Evolutionary conservation across 306 rosid genomes (phyloP), one percentile per base, ranked within the genome.

Genomic region (Amphicarpaea edgeworthii): DNA sequence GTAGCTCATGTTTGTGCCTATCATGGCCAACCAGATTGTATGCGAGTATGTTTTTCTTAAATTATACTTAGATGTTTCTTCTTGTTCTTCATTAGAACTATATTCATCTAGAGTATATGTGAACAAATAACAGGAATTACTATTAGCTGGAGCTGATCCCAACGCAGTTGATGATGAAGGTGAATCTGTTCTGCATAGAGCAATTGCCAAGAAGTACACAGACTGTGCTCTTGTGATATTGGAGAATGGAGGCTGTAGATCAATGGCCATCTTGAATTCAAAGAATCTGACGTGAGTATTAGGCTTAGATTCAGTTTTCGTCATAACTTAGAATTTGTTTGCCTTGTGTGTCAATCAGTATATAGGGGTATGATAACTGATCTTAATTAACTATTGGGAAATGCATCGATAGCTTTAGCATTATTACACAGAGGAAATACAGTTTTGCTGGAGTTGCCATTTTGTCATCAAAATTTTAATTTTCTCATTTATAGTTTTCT

Each of bases 21-120:
- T 80, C 99, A 95, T 75, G 99, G 99, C 37, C 99, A 95, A 78
- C 99, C 99, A 32, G 97, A 95, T 89, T 95, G 99, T 83, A 95
- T 95, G 99, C 93, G 85, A 61, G 99, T 95, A 89, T 73, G 99
- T 87, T 68, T 79, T 69, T 80, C 34, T 17, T 85, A 80, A 57
- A 75, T 61, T 65, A 54, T 57, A 45, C 60, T 58, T 66, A 23
- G 70, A 84, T 21, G 61, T 47, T 77, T 80, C 53, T 72, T 75
- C 43, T 58, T 51, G 63, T 80, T 80, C 37, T 80, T 80, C 41
- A 24, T 45, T 47, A 63, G 68, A 82, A 47, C 71, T 69, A 57
- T 24, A 57, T 57, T 67, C 45, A 81, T 79, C 54, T 61, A 12
- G 69, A 47, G 63, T 60, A 63, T 46, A 46, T 65, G 73, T n/a